Base-by-base conservation (phyloP, 2,329 filamentous ascomycete genomes). In the Aspergillus sp. region DNA sequence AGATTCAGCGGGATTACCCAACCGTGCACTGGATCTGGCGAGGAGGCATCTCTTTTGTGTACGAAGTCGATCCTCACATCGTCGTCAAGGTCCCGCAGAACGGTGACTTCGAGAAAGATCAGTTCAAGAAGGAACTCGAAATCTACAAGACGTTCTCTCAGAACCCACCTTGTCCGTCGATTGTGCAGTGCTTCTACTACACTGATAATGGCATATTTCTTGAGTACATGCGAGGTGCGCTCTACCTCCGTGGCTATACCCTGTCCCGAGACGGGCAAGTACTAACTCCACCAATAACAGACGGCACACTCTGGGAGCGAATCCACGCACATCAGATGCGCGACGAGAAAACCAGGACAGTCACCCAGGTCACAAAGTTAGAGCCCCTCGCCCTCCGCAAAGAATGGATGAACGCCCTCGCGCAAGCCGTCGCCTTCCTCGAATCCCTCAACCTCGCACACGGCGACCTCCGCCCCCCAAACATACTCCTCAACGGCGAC, bases 381-480 rank as follows among this genome's bases (percentile, higher is more conserved):
- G 72, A 74, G 54, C 67, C 68, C 45, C 54, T 74, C 13, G 7
- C 34, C 19, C 63, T 74, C 38, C 66, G 70, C 61, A 71, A 68
- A 22, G 51, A 67, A 65, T 77, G 69, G 73, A 74, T 74, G 68
- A 74, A 72, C 45, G 64, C 73, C 22, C 69, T 76, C 31, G 63
- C 72, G 50, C 68, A 71, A 62, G 73, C 66, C 11, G 67, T 73
- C 49, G 69, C 72, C 62, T 74, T 74, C 50, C 55, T 76, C 0
- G 73, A 74, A 66, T 73, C 71, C 0, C 66, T 76, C n/a, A 68
- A 71, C 25, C 72, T 76, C 50, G 69, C 71, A 1, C 67, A 77
- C 64, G 69, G 71, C 46, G 71, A 76, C 25, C 57, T 77, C 54
- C 67, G 70, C 57, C 69, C 74, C 17, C 65, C 74, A 25, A 74